These are phyloP conservation scores for Sporisorium reilianum DNA, from an alignment of 1,284 basidiomycete species.

Conservation along the genomic window DNA sequence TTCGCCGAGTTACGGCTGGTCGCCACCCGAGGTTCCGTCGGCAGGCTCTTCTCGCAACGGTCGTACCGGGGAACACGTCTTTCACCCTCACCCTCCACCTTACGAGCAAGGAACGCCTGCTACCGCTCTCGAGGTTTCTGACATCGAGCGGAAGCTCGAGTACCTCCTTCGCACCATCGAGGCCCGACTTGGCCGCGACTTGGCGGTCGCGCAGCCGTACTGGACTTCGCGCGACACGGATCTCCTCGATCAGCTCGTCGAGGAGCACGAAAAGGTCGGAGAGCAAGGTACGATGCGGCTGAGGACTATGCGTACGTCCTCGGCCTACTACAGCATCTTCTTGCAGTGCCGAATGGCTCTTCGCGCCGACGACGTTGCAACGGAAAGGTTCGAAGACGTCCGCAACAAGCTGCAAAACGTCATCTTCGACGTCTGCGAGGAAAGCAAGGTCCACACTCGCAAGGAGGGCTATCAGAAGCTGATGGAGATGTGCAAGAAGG, in stretches of 20 bases:
- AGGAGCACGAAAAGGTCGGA: background rate
- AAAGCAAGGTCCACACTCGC: background rate
- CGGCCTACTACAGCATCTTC: constrained; percentile 1
- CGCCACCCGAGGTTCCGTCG: background rate
- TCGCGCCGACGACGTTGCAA: background rate
- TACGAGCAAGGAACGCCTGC: background rate
- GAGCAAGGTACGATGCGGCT: background rate
- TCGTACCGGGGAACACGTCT: background rate
- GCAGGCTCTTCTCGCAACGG: background rate
- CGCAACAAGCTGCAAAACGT: constrained; percentile 8
- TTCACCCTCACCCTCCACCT: too few relatives aligned
- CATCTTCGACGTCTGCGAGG: constrained; percentile 29
- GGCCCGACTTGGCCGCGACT: background rate
- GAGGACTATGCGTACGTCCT: constrained; percentile 18
- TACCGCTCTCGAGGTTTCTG: background rate
- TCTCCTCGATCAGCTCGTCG: constrained; percentile 6
- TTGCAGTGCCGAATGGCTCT: background rate
- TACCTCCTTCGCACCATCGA: constrained; percentile 17
- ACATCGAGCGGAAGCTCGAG: constrained; percentile 15
- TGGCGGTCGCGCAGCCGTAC: background rate
- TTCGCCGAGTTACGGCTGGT: constrained; percentile 10
- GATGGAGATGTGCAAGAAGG: constrained; percentile 14
- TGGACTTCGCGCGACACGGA: constrained; percentile 5
- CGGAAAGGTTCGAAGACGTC: background rate
- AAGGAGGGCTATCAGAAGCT: constrained; percentile 16